Evolutionary conservation across 306 rosid genomes (phyloP).

Genomic region (Elaeagnus macrophylla): DNA sequence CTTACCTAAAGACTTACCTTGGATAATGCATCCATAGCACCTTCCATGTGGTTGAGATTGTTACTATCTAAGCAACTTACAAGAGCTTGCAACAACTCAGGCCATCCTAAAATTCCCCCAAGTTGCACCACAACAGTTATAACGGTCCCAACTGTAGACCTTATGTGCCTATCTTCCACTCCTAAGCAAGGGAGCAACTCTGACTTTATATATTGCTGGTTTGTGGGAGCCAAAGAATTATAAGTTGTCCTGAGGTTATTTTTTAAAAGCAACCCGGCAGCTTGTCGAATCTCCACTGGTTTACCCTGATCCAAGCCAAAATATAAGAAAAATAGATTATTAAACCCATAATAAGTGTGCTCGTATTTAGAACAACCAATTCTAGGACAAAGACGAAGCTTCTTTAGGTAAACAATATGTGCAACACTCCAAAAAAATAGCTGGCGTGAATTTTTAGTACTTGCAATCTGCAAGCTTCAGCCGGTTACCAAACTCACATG

Average conservation of each 20-base stretch:
- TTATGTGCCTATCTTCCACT: constrained; percentile 76
- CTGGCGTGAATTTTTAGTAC: too few species aligned
- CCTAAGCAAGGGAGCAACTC: constrained; percentile 93
- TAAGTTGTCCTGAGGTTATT: constrained; percentile 69
- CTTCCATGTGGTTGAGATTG: constrained; percentile 95
- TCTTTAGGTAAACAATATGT: too few species aligned
- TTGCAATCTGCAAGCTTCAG: too few species aligned
- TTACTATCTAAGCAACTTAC: constrained; percentile 84
- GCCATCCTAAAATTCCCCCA: constrained; percentile 86
- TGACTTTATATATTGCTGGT: constrained; percentile 80
- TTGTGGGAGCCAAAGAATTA: constrained; percentile 48
- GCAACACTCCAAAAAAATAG: too few species aligned
- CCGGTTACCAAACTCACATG: too few species aligned
- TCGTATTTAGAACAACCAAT: too few species aligned
- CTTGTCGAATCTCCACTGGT: constrained; percentile 91
- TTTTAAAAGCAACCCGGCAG: constrained; percentile 82
- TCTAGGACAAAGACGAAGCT: too few species aligned
- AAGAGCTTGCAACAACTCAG: constrained; percentile 87
- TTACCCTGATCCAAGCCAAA: constrained; percentile 47
- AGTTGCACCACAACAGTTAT: constrained; percentile 72
- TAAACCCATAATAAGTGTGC: too few species aligned
- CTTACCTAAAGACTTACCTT: constrained; percentile 43
- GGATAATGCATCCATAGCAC: constrained; percentile 97
- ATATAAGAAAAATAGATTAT: constrained; percentile 9
- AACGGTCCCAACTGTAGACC: constrained; percentile 89